Conservation (phyloP, 306 rosid genomes). For the Cucurbita maxima region DNA sequence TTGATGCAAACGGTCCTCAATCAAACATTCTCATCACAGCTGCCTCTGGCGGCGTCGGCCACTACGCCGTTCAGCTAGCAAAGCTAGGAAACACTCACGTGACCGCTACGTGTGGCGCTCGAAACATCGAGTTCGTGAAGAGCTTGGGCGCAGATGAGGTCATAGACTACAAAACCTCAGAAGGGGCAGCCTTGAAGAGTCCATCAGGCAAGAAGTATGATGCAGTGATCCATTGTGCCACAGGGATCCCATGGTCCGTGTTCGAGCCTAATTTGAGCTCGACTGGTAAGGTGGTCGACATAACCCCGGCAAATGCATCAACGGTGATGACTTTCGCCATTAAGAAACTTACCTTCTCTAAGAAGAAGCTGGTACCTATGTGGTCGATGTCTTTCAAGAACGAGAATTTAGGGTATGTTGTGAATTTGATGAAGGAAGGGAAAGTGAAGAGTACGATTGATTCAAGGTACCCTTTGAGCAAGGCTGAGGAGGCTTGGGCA, state of each 20-base stretch:
- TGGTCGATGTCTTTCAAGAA: slow-evolving; percentile 4
- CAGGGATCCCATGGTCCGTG: slow-evolving; percentile 49
- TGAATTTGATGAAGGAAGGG: slow-evolving; percentile 37
- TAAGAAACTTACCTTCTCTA: slow-evolving; percentile 38
- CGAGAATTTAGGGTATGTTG: slow-evolving; percentile 32
- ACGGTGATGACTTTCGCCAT: slow-evolving; percentile 16
- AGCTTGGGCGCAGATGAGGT: slow-evolving; percentile 65
- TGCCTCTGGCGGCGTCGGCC: slow-evolving; percentile 51
- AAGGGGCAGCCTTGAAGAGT: slow-evolving; percentile 42
- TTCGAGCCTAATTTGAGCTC: slow-evolving; percentile 37
- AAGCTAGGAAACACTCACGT: slow-evolving; percentile 43
- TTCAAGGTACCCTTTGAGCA: slow-evolving; percentile 36
- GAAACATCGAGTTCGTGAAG: slow-evolving; percentile 43
- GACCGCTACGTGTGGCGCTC: slow-evolving; percentile 64
- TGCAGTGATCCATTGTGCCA: slow-evolving; percentile 32
- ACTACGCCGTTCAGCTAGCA: slow-evolving; percentile 53
- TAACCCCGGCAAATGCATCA: slow-evolving; percentile 19
- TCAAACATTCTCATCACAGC: slow-evolving; percentile 41
- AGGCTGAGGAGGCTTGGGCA: slow-evolving; percentile 70
- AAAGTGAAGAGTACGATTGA: slow-evolving; percentile 38
- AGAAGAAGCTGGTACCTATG: slow-evolving; percentile 36
- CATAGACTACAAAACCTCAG: slow-evolving; percentile 49
- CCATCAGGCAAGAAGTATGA: slow-evolving; percentile 56
- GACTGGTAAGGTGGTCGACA: slow-evolving; percentile 40
- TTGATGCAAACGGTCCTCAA: slow-evolving; percentile 32